phyloP scores from a whole-genome alignment of 78 protist genomes.

The Dictyostelium purpureum region DNA sequence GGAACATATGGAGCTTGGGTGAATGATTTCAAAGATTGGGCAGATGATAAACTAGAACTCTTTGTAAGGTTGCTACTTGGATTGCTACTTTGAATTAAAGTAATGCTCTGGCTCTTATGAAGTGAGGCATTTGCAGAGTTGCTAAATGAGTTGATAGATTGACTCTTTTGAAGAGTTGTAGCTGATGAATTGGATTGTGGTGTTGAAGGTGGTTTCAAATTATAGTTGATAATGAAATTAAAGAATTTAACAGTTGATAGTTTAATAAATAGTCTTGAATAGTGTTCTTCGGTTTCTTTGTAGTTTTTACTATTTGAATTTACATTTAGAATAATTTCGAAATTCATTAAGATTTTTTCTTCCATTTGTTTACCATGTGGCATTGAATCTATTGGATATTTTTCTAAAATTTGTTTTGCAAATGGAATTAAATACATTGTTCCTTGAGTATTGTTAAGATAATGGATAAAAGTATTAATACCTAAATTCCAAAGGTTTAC shows the following conservation, averaged over 20 bases:
- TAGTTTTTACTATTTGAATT: not conserved
- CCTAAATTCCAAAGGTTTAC: not conserved
- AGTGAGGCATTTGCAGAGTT: not conserved
- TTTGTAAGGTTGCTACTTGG: not conserved
- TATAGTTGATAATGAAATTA: not conserved
- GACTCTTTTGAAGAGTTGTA: not conserved
- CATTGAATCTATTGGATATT: slow-evolving; percentile 5
- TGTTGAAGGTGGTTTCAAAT: not conserved
- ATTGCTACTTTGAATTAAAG: not conserved
- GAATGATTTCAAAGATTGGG: not conserved
- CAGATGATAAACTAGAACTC: not conserved
- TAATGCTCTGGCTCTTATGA: not conserved
- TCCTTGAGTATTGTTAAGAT: not conserved
- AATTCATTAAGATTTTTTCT: not conserved
- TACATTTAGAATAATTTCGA: not conserved
- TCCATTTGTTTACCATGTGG: slow-evolving; percentile 4
- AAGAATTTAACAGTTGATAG: not conserved
- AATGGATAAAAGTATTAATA: not conserved
- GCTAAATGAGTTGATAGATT: not conserved
- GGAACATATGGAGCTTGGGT: not conserved
- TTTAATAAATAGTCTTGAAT: not conserved
- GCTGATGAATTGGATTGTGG: not conserved
- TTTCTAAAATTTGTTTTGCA: not conserved
- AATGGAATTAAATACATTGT: not conserved
- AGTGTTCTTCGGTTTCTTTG: not conserved